Base-by-base conservation (phyloP, 176 grass and related monocot species). In the Saccharum officinarum region DNA sequence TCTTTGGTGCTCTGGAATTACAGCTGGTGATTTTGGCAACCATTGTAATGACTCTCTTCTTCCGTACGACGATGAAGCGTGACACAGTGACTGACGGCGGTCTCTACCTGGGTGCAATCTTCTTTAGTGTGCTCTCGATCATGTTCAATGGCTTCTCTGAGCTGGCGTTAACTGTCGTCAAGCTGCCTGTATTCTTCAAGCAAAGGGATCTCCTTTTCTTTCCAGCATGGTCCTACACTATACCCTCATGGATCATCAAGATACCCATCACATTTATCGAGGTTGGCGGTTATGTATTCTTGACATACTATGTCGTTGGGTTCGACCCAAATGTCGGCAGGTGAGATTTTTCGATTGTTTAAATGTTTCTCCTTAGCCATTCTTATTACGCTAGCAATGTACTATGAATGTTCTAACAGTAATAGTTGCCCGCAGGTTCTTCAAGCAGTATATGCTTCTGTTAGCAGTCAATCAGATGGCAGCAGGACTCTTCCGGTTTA, bases 281-380 rank as follows among this genome's bases (percentile, higher is more conserved):
- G 89, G 97, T 94, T 5, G 93, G 42, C 0, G 83, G 91, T 41
- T 99, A 73, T 91, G 97, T 96, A 28, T 96, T 96, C 77, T 41
- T 77, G 25, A 92, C 93, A 49, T 99, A 99, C 71, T 96, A 99
- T 84, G 93, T 94, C 72, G 87, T 99, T 30, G 97, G 94, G 31
- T 99, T 94, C 1, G 97, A 99, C 81, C 88, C 97, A 82, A 80
- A 92, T 85, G 76, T 87, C 6, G 82, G 88, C 87, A 96, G 97
- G 97, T 99, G 84, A 91, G 85, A 64, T 86, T 71, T 84, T 3
- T 42, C 11, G 18, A 78, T 36, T 25, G 33, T 52, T 80, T 75
- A 57, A 61, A 38, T 65, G 25, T 28, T 8, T 50, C 69, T 65
- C 16, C 15, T 33, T 3, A 33, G 33, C 33, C 33, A 20, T 20